These are phyloP conservation scores for Lipomyces starkeyi DNA, from an alignment of 805 yeast genomes.

Conservation along the genomic window DNA sequence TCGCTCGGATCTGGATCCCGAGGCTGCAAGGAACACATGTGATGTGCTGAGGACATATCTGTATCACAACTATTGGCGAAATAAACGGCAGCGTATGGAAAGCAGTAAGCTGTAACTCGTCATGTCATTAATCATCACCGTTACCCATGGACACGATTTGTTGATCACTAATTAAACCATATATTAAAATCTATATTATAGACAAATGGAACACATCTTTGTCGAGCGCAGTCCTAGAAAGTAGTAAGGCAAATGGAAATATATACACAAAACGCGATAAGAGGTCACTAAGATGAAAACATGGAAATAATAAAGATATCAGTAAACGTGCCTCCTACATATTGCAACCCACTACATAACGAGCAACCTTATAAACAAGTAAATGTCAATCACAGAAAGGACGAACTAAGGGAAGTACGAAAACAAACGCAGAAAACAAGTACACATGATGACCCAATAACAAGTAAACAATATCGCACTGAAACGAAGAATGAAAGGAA, in stretches of 20 bases:
- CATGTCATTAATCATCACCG: neutral
- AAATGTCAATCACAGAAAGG: neutral
- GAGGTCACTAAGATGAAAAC: neutral
- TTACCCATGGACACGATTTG: neutral
- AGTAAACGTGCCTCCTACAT: neutral
- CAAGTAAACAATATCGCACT: neutral
- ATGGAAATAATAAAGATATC: neutral
- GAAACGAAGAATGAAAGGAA: neutral
- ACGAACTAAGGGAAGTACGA: neutral
- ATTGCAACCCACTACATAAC: neutral
- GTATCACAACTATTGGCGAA: conserved; percentile 1
- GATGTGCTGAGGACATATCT: neutral
- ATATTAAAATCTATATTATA: neutral
- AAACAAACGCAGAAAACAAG: neutral
- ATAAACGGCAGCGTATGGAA: neutral
- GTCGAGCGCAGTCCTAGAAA: neutral
- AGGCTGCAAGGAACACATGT: conserved; percentile 18
- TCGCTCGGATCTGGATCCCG: conserved; percentile 45
- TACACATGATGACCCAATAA: conserved; percentile 1
- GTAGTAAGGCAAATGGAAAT: neutral
- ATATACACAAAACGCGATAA: neutral
- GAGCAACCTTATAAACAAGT: neutral
- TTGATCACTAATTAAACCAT: neutral
- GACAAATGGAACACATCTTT: neutral
- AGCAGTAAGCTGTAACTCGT: neutral